phyloP scores from a whole-genome alignment of 2,329 filamentous ascomycete species.

The Coniochaeta sp. region DNA sequence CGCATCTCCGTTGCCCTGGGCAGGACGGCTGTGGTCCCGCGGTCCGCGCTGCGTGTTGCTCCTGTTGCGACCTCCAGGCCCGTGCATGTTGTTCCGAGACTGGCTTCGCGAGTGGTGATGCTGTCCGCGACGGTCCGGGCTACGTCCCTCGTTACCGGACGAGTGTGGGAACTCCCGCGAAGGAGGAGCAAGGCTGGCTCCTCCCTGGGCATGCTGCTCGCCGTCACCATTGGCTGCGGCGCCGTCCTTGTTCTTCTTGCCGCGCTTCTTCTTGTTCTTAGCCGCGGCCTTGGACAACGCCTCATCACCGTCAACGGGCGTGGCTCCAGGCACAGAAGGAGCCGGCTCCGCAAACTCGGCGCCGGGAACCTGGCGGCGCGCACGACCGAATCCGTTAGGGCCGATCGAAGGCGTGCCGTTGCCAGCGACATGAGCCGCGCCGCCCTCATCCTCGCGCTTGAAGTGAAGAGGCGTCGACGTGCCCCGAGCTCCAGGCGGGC shows the following conservation, averaged over 20 bases:
- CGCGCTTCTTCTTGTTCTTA: slow-evolving; percentile 99
- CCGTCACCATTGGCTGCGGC: slow-evolving; percentile 46
- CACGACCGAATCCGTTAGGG: slow-evolving; percentile 71
- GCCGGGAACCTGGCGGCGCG: slow-evolving; percentile 76
- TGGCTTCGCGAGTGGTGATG: slow-evolving; percentile 40
- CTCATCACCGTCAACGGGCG: slow-evolving; percentile 63
- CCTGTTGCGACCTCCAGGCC: slow-evolving; percentile 34
- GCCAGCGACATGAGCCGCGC: slow-evolving; percentile 70
- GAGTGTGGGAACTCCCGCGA: slow-evolving; percentile 30
- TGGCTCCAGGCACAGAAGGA: slow-evolving; percentile 59
- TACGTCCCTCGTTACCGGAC: slow-evolving; percentile 47
- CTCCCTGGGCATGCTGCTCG: slow-evolving; percentile 9
- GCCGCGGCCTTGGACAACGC: slow-evolving; percentile 74
- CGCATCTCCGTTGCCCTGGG: slow-evolving; percentile 22
- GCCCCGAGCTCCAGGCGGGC: slow-evolving; percentile 87
- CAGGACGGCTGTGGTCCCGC: slow-evolving; percentile 17
- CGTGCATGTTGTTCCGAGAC: slow-evolving; percentile 40
- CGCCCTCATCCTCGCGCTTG: slow-evolving; percentile 95
- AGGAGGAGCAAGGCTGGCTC: slow-evolving; percentile 40
- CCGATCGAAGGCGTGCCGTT: slow-evolving; percentile 66
- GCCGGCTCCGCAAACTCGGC: slow-evolving; percentile 62
- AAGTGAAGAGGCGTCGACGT: slow-evolving; percentile 85
- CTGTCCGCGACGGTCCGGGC: slow-evolving; percentile 58
- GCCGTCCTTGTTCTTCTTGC: slow-evolving; percentile 81
- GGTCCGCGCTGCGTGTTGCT: slow-evolving; percentile 38